Evolutionary conservation across 192 early-diverging fungal genomes (phyloP).

Genomic region (Oehlia diaphana): DNA sequence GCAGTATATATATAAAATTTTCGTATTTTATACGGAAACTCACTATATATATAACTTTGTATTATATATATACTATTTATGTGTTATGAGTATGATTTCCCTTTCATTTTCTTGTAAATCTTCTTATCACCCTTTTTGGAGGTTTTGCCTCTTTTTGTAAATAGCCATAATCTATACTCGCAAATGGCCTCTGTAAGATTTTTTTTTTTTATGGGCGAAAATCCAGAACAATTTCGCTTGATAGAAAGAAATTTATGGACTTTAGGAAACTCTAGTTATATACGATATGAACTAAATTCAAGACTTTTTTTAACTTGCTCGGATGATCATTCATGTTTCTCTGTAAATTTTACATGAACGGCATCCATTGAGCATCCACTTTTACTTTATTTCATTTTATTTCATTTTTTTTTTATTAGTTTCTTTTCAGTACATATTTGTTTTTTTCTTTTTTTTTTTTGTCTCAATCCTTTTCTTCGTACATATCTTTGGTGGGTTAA

Average conservation of each 20-base stretch:
- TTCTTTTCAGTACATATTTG: slow-evolving; percentile 2
- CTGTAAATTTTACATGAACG: background rate
- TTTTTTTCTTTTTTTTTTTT: background rate
- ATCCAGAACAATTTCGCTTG: background rate
- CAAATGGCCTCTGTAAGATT: slow-evolving; percentile 18
- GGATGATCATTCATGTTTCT: background rate
- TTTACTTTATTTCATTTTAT: background rate
- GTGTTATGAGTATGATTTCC: slow-evolving; percentile 3
- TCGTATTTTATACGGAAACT: background rate
- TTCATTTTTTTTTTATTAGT: background rate
- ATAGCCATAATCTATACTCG: slow-evolving; percentile 14
- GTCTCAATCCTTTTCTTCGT: background rate
- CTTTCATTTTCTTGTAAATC: slow-evolving; percentile 18
- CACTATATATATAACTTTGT: slow-evolving; percentile 3
- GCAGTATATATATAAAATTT: background rate
- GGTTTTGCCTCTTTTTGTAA: slow-evolving; percentile 1
- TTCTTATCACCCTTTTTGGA: background rate
- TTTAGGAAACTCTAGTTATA: background rate
- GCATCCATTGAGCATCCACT: background rate
- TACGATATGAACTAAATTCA: background rate
- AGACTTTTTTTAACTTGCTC: background rate
- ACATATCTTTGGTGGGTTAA: slow-evolving; percentile 5
- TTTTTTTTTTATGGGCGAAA: slow-evolving; percentile 9
- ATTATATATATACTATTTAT: slow-evolving; percentile 6
- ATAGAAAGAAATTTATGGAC: slow-evolving; percentile 8